These are phyloP conservation scores for Rhodotorula glutinis DNA, from an alignment of 1,284 basidiomycete species.

Conservation along the genomic window DNA sequence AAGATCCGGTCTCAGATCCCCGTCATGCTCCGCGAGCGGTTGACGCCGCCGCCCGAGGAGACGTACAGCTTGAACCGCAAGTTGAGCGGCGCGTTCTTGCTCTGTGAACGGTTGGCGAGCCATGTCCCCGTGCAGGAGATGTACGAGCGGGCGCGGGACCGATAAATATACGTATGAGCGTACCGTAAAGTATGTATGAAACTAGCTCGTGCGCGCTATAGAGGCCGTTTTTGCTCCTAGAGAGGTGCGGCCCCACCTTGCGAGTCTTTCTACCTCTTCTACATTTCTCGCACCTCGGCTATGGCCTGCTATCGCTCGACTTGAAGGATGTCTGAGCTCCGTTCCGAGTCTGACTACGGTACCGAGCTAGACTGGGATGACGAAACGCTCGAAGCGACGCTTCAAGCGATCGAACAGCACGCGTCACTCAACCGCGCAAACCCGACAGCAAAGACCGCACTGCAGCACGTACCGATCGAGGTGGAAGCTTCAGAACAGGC, in stretches of 20 bases:
- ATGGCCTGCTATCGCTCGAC: too few species aligned
- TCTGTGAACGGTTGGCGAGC: constrained; percentile 78
- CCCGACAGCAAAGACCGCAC: background rate
- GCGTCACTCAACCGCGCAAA: background rate
- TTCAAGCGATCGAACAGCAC: background rate
- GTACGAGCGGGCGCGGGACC: background rate
- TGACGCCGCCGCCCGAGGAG: constrained; percentile 89
- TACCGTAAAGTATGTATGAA: too few species aligned
- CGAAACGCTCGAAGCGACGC: constrained; percentile 4
- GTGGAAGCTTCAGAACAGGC: background rate
- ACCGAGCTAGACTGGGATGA: constrained; percentile 23
- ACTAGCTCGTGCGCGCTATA: too few species aligned
- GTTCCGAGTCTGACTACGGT: constrained; percentile 21
- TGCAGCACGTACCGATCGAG: background rate
- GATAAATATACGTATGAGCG: too few species aligned
- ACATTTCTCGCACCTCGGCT: too few species aligned
- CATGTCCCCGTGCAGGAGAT: constrained; percentile 64
- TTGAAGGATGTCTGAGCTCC: too few species aligned
- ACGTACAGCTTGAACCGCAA: constrained; percentile 95
- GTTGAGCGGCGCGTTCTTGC: constrained; percentile 86
- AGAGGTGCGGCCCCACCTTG: too few species aligned
- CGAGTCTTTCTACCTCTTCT: too few species aligned
- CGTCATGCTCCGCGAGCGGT: constrained; percentile 79
- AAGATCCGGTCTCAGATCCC: constrained; percentile 79
- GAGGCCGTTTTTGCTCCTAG: too few species aligned